Base-by-base conservation (phyloP, 371 early-diverging fungal genomes). In the Dichotomocladium elegans region DNA sequence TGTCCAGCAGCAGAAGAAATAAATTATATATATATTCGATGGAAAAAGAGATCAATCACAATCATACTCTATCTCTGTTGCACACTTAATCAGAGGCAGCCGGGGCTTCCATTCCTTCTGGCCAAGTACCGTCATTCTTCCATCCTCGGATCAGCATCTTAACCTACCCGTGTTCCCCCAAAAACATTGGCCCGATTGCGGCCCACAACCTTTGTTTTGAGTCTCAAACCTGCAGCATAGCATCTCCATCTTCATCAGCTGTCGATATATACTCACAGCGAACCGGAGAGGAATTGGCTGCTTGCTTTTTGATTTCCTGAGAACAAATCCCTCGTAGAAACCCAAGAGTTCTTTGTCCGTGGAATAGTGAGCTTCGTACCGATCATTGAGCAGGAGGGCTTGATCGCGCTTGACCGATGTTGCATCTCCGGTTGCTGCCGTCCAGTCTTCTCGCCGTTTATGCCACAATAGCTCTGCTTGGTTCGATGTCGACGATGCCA, bases 41-140 rank as follows among this genome's bases (percentile, higher is more conserved):
- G 35, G 15, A 35, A 14, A n/a, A 37, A 7, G 15, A n/a, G 9
- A 15, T 37, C 37, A 22, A 21, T 3, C 24, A 43, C 24, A 10
- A 22, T 43, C 12, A 25, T 5, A 43, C 4, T 24, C 14, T 43
- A 21, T 27, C 26, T n/a, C 9, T 31, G 21, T 35, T 15, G 3
- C 15, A 10, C 21, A 17, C 37, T 37, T 37, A n/a, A 48, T 48
- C 49, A 6, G 49, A 17, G 14, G 33, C 9, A 22, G 21, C 21
- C 8, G 49, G 49, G 31, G 49, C 49, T 48, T 48, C 49, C 49
- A 48, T 48, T 21, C 49, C 49, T 35, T 33, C 34, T 10, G 54
- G 54, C 54, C 54, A 54, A n/a, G 47, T 45, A 1, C 54, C 54
- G 19, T 54, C 54, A 17, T 30, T 12, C 24, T 54, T 54, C 54